A percentile compares a stretch with the other conserved stretches of the same genome.
Evolutionary conservation across 164 flowering plant genomes (phyloP).

Genomic region (Vitis labrusca): DNA sequence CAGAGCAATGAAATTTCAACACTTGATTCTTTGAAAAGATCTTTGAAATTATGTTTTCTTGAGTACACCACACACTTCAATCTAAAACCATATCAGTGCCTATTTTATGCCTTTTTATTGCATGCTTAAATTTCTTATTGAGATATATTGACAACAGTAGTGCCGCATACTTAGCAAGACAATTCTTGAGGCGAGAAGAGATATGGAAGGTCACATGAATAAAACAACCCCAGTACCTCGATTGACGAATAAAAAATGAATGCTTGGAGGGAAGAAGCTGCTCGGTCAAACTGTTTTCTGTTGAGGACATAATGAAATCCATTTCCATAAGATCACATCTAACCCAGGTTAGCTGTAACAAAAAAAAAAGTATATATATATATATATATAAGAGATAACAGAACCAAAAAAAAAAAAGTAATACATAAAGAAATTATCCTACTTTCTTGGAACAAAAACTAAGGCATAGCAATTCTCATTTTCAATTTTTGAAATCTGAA

Average conservation of each 20-base stretch:
- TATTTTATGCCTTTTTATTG: too few species aligned
- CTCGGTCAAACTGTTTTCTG: constrained; percentile 27
- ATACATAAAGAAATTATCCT: not conserved
- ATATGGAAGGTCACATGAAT: not conserved
- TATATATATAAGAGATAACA: not conserved
- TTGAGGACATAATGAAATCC: constrained; percentile 19
- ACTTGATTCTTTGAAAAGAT: too few species aligned
- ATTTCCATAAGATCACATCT: constrained; percentile 32
- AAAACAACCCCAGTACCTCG: constrained; percentile 44
- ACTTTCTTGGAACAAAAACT: not conserved
- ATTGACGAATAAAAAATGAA: constrained; percentile 49
- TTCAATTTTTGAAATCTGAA: too few species aligned
- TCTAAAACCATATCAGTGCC: too few species aligned
- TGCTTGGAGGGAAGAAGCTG: constrained; percentile 30
- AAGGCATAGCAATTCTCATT: too few species aligned
- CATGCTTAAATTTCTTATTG: too few species aligned
- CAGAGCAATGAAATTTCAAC: too few species aligned
- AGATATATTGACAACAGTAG: too few species aligned
- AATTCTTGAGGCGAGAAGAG: not conserved
- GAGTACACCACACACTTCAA: not conserved
- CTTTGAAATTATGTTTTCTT: too few species aligned
- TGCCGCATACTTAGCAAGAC: not conserved
- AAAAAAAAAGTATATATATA: not conserved
- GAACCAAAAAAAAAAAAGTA: not conserved
- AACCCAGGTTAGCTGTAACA: constrained; percentile 26